Conservation (phyloP, 2,329 filamentous ascomycete species). For the Acephala macrosclerotiorum region DNA sequence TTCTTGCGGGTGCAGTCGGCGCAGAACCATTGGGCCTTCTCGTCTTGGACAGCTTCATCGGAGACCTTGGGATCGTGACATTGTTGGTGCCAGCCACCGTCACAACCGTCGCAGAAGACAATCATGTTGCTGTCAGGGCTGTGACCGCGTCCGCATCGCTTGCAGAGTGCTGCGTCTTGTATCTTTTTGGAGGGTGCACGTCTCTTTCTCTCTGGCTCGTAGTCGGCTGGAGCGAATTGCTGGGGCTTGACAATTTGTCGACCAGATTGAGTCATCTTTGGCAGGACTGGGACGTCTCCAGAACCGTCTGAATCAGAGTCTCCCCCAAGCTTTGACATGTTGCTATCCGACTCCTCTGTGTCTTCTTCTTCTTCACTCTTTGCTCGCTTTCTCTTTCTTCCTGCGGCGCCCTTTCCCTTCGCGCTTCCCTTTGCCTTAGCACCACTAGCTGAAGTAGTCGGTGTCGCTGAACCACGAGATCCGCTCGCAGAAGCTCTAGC, state of each 20-base stretch:
- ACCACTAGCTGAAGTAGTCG: slow-evolving; percentile 32
- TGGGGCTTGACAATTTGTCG: slow-evolving; percentile 73
- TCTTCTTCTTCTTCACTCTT: slow-evolving; percentile 40
- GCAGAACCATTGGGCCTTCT: slow-evolving; percentile 77
- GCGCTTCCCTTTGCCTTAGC: slow-evolving; percentile 33
- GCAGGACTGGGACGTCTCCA: slow-evolving; percentile 56
- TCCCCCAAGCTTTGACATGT: slow-evolving; percentile 44
- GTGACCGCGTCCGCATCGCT: slow-evolving; percentile 74
- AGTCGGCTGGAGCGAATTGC: slow-evolving; percentile 65
- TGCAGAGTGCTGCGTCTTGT: slow-evolving; percentile 69
- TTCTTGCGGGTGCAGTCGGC: slow-evolving; percentile 61
- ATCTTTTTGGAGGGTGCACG: slow-evolving; percentile 61
- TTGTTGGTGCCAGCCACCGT: slow-evolving; percentile 79
- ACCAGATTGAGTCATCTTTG: slow-evolving; percentile 78
- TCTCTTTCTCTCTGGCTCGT: slow-evolving; percentile 50
- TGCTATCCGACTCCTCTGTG: slow-evolving; percentile 41
- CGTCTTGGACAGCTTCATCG: slow-evolving; percentile 71
- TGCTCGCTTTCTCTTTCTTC: slow-evolving; percentile 42
- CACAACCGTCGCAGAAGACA: slow-evolving; percentile 86
- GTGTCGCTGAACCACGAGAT: slow-evolving; percentile 34
- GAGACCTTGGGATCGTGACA: slow-evolving; percentile 80
- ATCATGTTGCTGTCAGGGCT: slow-evolving; percentile 80
- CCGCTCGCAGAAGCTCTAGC: slow-evolving; percentile 29
- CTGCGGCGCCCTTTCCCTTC: slow-evolving; percentile 31
- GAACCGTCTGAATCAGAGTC: slow-evolving; percentile 47